Evolutionary conservation across 148 eudicot genomes (phyloP).

Genomic region (Vaccinium myrtillus): DNA sequence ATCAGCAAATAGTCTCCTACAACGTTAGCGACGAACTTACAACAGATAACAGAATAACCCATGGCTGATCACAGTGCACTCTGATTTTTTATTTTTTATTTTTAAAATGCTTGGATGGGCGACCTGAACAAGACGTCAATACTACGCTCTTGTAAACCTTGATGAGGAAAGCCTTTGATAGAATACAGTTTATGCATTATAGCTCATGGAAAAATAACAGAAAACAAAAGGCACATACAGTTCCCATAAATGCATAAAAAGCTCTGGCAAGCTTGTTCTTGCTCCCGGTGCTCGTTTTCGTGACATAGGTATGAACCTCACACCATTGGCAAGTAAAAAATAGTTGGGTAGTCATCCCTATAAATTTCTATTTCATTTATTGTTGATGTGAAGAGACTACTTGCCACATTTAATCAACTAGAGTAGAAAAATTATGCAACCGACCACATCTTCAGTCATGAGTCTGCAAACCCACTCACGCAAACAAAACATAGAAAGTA

Average conservation of each 20-base stretch:
- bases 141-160: background rate
- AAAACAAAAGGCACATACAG: background rate
- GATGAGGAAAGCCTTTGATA: slow-evolving; percentile 1
- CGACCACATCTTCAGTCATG: background rate
- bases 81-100: background rate
- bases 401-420: background rate
- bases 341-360: background rate
- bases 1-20: background rate
- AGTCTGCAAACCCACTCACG: background rate
- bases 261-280: background rate
- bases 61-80: too few species aligned
- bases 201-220: background rate
- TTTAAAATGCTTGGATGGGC: background rate
- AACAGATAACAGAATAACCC: background rate
- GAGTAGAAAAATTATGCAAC: background rate
- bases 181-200: background rate
- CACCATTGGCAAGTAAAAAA: background rate
- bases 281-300: background rate
- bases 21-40: background rate
- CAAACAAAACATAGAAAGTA: background rate
- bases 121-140: background rate
- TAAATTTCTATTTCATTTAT: background rate
- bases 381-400: background rate
- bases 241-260: background rate
- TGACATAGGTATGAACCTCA: background rate